phyloP scores from a whole-genome alignment of 495 filamentous ascomycete species.

The Podospora bellae-mahoneyi region DNA sequence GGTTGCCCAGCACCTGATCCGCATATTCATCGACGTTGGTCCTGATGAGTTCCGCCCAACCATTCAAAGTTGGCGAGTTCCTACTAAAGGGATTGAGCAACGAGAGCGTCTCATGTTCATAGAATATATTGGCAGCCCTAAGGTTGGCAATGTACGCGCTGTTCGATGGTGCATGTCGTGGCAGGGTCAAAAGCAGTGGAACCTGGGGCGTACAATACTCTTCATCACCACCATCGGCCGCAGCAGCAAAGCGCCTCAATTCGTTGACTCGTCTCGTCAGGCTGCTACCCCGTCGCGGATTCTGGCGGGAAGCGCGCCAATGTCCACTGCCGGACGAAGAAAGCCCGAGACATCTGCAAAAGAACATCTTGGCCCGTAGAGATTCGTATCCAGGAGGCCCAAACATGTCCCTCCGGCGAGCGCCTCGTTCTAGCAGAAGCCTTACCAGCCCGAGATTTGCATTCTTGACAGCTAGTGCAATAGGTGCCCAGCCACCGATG shows the following conservation, averaged over 20 bases:
- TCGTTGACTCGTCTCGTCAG: not conserved
- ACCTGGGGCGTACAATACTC: not conserved
- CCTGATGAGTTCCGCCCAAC: not conserved
- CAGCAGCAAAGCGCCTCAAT: not conserved
- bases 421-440: conserved; percentile 14
- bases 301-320: not conserved
- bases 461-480: not conserved
- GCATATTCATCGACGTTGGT: not conserved
- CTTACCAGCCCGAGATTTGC: not conserved
- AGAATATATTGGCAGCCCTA: not conserved
- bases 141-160: not conserved
- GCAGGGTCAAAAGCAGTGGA: not conserved
- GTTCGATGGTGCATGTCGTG: not conserved
- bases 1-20: not conserved
- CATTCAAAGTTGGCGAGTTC: not conserved
- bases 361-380: not conserved
- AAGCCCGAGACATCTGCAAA: not conserved
- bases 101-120: not conserved
- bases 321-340: not conserved
- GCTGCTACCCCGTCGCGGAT: not conserved
- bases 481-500: conserved; percentile 11
- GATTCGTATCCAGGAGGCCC: not conserved
- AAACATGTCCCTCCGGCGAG: not conserved
- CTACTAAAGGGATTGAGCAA: not conserved
- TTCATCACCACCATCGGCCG: not conserved